Conservation (phyloP, 1,284 basidiomycete genomes). For the Ustilago loliicola region DNA sequence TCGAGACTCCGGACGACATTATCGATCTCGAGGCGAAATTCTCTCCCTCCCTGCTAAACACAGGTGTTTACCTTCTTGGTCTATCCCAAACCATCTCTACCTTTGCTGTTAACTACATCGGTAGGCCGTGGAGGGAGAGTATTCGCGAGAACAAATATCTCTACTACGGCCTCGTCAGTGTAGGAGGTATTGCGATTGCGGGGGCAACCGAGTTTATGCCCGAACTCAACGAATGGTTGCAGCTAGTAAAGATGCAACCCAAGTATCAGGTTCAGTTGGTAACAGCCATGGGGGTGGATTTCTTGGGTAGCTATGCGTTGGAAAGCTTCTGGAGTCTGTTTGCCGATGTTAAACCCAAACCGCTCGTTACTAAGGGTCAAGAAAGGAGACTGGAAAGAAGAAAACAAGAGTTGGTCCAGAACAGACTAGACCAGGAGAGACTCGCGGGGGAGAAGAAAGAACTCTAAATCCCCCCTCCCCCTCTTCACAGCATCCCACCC, state of each 20-base stretch:
- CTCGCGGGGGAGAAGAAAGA: conserved; percentile 34
- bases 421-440: conserved; percentile 12
- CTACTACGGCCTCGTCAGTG: conserved; percentile 64
- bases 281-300: conserved; percentile 85
- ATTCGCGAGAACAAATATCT: conserved; percentile 66
- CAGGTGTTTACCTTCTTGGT: conserved; percentile 67
- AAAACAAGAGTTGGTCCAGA: conserved; percentile 33
- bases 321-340: conserved; percentile 90
- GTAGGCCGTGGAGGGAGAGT: conserved; percentile 64
- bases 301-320: conserved; percentile 86
- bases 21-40: conserved; percentile 69
- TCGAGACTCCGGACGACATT: conserved; percentile 57
- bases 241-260: conserved; percentile 90
- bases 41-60: conserved; percentile 66
- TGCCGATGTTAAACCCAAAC: conserved; percentile 83
- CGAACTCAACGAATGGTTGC: conserved; percentile 95
- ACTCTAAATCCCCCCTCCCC: conserved; percentile 15
- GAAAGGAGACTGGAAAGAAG: conserved; percentile 52
- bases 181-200: conserved; percentile 61
- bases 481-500: too few species aligned
- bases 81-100: conserved; percentile 67
- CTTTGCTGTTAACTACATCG: conserved; percentile 70
- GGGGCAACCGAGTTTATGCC: conserved; percentile 82
- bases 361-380: conserved; percentile 44
- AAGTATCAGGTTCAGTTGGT: conserved; percentile 73